These are phyloP conservation scores for Globisporangium viniferum DNA, from an alignment of 352 stramenopile genomes.

Conservation along the genomic window DNA sequence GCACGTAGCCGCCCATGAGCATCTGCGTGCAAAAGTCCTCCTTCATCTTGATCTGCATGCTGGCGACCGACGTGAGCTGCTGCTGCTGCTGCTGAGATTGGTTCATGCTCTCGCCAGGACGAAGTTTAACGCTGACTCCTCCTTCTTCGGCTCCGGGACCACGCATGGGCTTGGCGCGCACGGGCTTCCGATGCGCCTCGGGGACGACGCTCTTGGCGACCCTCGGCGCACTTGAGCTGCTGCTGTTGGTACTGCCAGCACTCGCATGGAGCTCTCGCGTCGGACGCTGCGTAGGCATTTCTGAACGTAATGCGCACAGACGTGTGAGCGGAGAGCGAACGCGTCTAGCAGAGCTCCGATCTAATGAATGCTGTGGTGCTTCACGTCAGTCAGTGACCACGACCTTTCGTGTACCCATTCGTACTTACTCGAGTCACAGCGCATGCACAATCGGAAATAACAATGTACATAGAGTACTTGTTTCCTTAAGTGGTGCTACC, in stretches of 20 bases:
- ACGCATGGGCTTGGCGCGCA: slow-evolving; percentile 62
- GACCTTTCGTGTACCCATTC: slow-evolving; percentile 11
- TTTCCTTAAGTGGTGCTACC: neutral
- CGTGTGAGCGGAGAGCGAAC: neutral
- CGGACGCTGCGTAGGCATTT: neutral
- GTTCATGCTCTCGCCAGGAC: neutral
- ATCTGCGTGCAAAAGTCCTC: slow-evolving; percentile 85
- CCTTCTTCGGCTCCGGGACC: slow-evolving; percentile 22
- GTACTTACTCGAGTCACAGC: neutral
- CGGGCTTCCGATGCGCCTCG: slow-evolving; percentile 44
- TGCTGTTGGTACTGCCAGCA: neutral
- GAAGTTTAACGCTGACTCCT: neutral
- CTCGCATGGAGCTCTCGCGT: neutral
- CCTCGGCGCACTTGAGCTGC: neutral
- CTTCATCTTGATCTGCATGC: slow-evolving; percentile 57
- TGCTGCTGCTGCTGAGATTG: slow-evolving; percentile 17
- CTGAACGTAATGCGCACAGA: neutral
- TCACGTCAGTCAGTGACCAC: neutral
- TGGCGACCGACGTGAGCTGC: slow-evolving; percentile 1
- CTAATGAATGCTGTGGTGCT: neutral
- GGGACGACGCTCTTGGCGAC: slow-evolving; percentile 26
- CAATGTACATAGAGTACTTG: neutral
- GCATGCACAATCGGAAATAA: neutral
- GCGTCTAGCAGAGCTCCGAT: neutral
- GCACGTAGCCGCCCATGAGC: slow-evolving; percentile 87